These are phyloP conservation scores for Triangularia setosa DNA, from an alignment of 2,329 filamentous ascomycete genomes.

Conservation along the genomic window DNA sequence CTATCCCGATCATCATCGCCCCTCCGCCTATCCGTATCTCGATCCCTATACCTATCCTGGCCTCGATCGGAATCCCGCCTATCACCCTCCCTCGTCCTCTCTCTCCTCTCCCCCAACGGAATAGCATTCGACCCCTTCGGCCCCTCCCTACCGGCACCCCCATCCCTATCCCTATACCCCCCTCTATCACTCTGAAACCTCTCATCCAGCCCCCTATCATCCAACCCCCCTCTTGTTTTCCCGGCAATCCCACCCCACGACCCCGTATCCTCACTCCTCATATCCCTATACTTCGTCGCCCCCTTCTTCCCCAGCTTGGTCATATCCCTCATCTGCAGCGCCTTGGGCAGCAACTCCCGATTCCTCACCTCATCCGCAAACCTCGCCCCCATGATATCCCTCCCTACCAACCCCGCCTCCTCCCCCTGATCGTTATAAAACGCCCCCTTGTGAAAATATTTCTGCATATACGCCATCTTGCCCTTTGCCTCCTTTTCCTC, in stretches of 20 bases:
- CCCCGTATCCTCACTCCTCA: constrained; percentile 87
- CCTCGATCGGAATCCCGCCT: constrained; percentile 20
- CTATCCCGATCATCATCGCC: constrained; percentile 23
- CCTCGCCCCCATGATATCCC: constrained; percentile 80
- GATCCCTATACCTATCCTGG: constrained; percentile 32
- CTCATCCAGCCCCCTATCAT: constrained; percentile 50
- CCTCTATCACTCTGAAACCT: constrained; percentile 60
- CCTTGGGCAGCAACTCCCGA: constrained; percentile 79
- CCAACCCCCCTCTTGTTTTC: constrained; percentile 38
- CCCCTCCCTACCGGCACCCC: constrained; percentile 39
- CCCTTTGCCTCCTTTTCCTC: constrained; percentile 74
- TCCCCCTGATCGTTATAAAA: constrained; percentile 85
- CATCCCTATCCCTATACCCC: constrained; percentile 39
- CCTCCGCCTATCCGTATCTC: constrained; percentile 28
- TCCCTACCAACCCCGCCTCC: constrained; percentile 68
- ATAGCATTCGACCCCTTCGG: constrained; percentile 65
- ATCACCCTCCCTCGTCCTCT: constrained; percentile 38
- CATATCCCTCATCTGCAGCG: constrained; percentile 89
- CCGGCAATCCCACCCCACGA: constrained; percentile 69
- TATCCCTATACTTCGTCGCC: constrained; percentile 81
- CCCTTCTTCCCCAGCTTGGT: constrained; percentile 91
- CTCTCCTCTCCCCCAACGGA: constrained; percentile 61
- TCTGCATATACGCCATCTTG: constrained; percentile 87
- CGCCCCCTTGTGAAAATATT: constrained; percentile 94
- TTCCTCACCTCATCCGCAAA: constrained; percentile 82